Evolutionary conservation across 2,329 filamentous ascomycete genomes (phyloP).

Genomic region (Aspergillus tanneri): DNA sequence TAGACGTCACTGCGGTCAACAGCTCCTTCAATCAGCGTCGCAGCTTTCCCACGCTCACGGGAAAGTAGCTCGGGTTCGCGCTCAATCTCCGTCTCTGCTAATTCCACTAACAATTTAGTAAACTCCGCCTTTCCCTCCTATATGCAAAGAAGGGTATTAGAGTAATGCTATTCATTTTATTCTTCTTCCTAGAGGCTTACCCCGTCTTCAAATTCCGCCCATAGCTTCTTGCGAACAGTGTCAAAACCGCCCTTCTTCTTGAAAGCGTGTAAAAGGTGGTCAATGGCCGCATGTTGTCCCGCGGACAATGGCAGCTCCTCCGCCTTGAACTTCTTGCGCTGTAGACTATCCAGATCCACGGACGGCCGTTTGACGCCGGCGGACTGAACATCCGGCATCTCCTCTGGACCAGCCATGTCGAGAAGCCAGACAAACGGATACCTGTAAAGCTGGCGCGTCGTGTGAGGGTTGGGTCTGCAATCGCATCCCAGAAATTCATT

Average conservation of each 20-base stretch:
- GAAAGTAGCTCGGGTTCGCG: constrained; percentile 60
- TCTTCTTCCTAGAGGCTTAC: too few relatives aligned
- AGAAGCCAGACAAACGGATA: constrained; percentile 12
- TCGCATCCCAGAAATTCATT: constrained; percentile 6
- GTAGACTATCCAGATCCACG: constrained; percentile 35
- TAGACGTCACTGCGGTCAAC: constrained; percentile 64
- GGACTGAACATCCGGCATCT: constrained; percentile 30
- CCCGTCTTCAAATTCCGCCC: constrained; percentile 57
- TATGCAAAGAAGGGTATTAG: constrained; percentile 13
- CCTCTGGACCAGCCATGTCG: constrained; percentile 37
- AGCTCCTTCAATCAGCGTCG: constrained; percentile 62
- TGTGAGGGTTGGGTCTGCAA: constrained; percentile 6
- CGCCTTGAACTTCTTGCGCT: constrained; percentile 55
- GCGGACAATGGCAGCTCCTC: constrained; percentile 61
- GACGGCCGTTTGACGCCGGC: constrained; percentile 29
- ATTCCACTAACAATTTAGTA: constrained; percentile 52
- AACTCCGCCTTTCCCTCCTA: constrained; percentile 56
- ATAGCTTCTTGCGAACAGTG: constrained; percentile 59
- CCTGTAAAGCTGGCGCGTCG: not conserved
- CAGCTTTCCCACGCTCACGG: constrained; percentile 61
- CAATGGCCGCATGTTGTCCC: constrained; percentile 58
- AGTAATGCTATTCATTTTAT: too few relatives aligned
- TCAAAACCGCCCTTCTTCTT: constrained; percentile 69
- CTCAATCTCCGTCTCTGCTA: constrained; percentile 62
- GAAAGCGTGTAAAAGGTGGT: constrained; percentile 61